These are phyloP conservation scores for Ceriops zippeliana DNA, from an alignment of 345 rosid genomes.

Conservation along the genomic window DNA sequence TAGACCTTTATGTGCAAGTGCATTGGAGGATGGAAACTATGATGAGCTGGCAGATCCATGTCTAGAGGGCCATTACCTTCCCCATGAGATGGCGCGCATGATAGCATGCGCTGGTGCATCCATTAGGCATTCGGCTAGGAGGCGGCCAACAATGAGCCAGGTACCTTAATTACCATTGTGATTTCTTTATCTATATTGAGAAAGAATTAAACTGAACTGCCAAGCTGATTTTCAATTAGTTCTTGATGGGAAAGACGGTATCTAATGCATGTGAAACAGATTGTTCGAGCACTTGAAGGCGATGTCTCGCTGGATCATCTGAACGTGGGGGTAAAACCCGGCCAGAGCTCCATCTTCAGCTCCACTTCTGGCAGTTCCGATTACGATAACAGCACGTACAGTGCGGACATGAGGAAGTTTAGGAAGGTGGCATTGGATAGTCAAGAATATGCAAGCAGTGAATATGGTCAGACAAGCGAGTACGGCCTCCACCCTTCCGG, in stretches of 20 bases:
- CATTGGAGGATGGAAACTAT: conserved; percentile 53
- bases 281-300: conserved; percentile 70
- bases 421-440: conserved; percentile 41
- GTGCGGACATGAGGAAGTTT: conserved; percentile 49
- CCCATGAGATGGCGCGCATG: conserved; percentile 65
- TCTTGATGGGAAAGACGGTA: no score
- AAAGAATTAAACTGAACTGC: no score
- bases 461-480: conserved; percentile 64
- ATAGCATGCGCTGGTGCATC: conserved; percentile 76
- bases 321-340: conserved; percentile 42
- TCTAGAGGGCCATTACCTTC: conserved; percentile 45
- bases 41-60: conserved; percentile 57
- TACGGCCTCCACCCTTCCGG: conserved; percentile 73
- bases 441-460: conserved; percentile 48
- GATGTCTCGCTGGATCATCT: conserved; percentile 61
- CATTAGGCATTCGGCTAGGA: conserved; percentile 63
- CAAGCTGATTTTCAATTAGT: no score
- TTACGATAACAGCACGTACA: conserved; percentile 29
- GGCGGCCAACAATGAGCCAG: conserved; percentile 88
- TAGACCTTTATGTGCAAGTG: conserved; percentile 51
- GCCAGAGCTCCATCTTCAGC: conserved; percentile 29
- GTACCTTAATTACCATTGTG: conserved; percentile 21
- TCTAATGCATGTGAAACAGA: conserved; percentile 31
- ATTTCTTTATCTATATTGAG: neutral
- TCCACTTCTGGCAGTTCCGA: conserved; percentile 34